Evolutionary conservation across 352 stramenopile genomes (phyloP), one percentile per base, ranked within the genome.

Genomic region (Globisporangium nodosum): DNA sequence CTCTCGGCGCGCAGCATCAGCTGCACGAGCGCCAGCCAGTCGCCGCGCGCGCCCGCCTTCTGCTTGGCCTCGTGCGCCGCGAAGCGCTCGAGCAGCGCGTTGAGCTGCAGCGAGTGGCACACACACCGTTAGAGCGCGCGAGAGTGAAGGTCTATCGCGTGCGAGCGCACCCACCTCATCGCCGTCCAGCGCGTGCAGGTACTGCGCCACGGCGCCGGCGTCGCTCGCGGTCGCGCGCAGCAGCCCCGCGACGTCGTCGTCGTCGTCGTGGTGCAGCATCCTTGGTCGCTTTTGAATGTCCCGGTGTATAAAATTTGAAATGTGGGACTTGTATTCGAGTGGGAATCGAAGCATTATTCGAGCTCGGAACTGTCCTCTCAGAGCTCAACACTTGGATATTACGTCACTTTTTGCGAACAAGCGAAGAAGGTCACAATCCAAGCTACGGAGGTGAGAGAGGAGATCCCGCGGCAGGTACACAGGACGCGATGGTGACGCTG

Each of bases 1-100:
- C 68, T 39, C 20, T 85, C 63, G 21, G 71, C 81, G 30, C 81
- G 82, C 40, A 92, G 51, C 35, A 92, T 63, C 35, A 88, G 54
- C 40, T 83, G 70, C 31, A 90, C 67, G 6, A 92, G 65, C 16
- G 80, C 74, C 21, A 78, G 60, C 80, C 82, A 92, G 48, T 92
- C 75, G 31, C 81, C 69, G 27, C 69, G 56, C 48, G 75, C 62
- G 21, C 63, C 75, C n/a, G 45, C 45, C 52, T 83, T 82, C 56
- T 83, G 72, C 59, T 74, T 79, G 33, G 40, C 52, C 48, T 83
- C 68, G 52, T 66, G 64, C 43, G 66, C 65, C 0, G 71, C 60
- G 50, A 91, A 85, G 24, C 70, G 65, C 47, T 88, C 78, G 42
- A 93, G 57, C 47, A 93, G 65, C 0, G 61, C 68, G 51, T 85